Conservation (phyloP, 345 rosid genomes). For the Isatis tinctoria region DNA sequence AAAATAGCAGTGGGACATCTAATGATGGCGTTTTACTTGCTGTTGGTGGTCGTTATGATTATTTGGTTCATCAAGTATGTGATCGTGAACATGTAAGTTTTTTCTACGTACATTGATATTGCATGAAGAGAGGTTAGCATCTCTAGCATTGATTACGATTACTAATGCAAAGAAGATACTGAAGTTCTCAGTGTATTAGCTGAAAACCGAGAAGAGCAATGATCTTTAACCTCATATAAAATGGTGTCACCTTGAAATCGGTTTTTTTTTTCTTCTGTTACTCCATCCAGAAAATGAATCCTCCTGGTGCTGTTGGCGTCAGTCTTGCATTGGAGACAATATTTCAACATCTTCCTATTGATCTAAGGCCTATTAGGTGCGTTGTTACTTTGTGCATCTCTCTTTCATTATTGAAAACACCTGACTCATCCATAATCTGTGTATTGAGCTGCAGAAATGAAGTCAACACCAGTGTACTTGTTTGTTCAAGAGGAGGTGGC, state of each 20-base stretch:
- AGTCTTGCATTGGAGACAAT: constrained; percentile 90
- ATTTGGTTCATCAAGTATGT: constrained; percentile 76
- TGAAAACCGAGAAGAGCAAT: not conserved
- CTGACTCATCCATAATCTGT: constrained; percentile 1
- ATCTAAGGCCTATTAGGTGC: constrained; percentile 65
- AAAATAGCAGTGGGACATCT: constrained; percentile 61
- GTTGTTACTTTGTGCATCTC: constrained; percentile 15
- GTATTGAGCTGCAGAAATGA: constrained; percentile 53
- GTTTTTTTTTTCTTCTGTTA: not conserved
- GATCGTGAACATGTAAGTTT: constrained; percentile 49
- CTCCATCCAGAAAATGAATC: constrained; percentile 62
- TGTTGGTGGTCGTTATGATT: constrained; percentile 91
- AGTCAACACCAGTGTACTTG: constrained; percentile 55
- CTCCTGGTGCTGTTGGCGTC: constrained; percentile 85
- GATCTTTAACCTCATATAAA: not conserved
- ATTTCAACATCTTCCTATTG: constrained; percentile 57
- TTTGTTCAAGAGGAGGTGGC: constrained; percentile 98
- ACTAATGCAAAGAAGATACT: not conserved
- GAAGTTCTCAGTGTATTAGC: not conserved
- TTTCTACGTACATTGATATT: constrained; percentile 23
- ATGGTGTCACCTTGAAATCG: not conserved
- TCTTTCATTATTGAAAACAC: constrained; percentile 8
- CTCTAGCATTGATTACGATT: not conserved
- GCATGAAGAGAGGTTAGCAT: not conserved
- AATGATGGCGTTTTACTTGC: constrained; percentile 78